Conservation (phyloP, 2,329 filamentous ascomycete species). For the Pseudogymnoascus sp. region DNA sequence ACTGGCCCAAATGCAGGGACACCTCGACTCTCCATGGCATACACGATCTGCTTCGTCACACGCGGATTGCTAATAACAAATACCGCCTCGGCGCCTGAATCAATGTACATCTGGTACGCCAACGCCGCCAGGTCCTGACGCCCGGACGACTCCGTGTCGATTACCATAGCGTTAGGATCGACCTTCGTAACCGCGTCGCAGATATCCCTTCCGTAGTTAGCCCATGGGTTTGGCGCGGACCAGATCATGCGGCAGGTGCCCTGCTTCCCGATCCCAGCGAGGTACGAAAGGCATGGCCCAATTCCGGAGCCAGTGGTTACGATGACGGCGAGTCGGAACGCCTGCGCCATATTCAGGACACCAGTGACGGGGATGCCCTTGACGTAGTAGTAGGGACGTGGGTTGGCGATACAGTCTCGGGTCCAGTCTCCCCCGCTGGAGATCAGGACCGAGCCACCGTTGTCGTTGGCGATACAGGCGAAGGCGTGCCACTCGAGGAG, state of each 20-base stretch:
- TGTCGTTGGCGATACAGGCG: conserved; percentile 46
- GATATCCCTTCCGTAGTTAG: conserved; percentile 31
- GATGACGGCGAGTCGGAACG: conserved; percentile 31
- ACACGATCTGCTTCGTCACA: conserved; percentile 32
- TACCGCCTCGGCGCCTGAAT: conserved; percentile 31
- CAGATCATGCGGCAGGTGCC: conserved; percentile 29
- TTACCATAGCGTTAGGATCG: conserved; percentile 30
- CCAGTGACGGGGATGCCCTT: conserved; percentile 41
- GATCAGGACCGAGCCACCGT: conserved; percentile 48
- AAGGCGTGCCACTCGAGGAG: conserved; percentile 52
- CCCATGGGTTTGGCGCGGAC: conserved; percentile 29
- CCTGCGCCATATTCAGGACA: conserved; percentile 30
- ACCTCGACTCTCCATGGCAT: conserved; percentile 32
- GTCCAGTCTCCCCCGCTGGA: conserved; percentile 56
- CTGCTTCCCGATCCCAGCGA: conserved; percentile 15
- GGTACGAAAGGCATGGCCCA: conserved; percentile 31
- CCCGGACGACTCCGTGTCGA: conserved; percentile 29
- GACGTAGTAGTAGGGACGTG: conserved; percentile 45
- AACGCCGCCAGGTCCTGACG: conserved; percentile 30
- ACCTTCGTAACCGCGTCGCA: conserved; percentile 26
- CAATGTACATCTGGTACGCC: conserved; percentile 25
- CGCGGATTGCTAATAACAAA: conserved; percentile 32
- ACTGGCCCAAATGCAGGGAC: conserved; percentile 32
- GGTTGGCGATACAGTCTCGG: conserved; percentile 41
- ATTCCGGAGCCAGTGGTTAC: conserved; percentile 35